phyloP scores from a whole-genome alignment of 768 basidiomycete species.

The Podaxis rugospora region DNA sequence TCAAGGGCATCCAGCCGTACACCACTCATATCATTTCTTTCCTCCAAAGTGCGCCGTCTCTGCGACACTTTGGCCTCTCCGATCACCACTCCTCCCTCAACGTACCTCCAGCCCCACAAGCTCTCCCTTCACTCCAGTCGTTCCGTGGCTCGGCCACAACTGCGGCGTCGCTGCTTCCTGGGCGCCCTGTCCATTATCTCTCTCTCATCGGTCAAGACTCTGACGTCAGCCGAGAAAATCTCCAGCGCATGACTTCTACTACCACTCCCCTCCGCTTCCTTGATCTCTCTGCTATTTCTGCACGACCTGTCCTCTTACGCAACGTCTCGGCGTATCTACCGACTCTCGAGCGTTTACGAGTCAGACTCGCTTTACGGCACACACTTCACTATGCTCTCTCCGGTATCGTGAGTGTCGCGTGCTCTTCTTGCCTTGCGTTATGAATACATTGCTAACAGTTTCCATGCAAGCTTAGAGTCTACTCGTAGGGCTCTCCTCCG shows the following conservation, averaged over 20 bases:
- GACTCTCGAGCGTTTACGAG: slow-evolving; percentile 44
- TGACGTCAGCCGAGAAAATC: slow-evolving; percentile 47
- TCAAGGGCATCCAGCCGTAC: slow-evolving; percentile 38
- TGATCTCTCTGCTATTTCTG: slow-evolving; percentile 57
- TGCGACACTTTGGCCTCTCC: slow-evolving; percentile 44
- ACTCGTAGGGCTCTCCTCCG: slow-evolving; percentile 55
- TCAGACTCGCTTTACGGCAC: slow-evolving; percentile 58
- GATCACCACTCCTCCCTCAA: slow-evolving; percentile 39
- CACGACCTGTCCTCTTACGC: slow-evolving; percentile 51
- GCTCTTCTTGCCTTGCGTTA: slow-evolving; percentile 10
- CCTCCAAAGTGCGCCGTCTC: slow-evolving; percentile 33
- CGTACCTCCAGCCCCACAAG: slow-evolving; percentile 29
- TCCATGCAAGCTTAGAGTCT: slow-evolving; percentile 38
- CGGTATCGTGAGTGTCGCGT: slow-evolving; percentile 52
- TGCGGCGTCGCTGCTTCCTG: slow-evolving; percentile 58
- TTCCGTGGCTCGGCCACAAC: slow-evolving; percentile 59
- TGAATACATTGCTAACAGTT: slow-evolving; percentile 6
- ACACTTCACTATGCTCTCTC: slow-evolving; percentile 61
- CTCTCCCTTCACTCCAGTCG: slow-evolving; percentile 43
- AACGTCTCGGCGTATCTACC: slow-evolving; percentile 50
- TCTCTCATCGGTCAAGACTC: slow-evolving; percentile 54
- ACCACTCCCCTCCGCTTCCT: slow-evolving; percentile 45
- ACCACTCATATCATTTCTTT: slow-evolving; percentile 36
- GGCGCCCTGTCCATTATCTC: slow-evolving; percentile 53
- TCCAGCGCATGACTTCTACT: slow-evolving; percentile 45